Evolutionary conservation across 768 basidiomycete genomes (phyloP), one percentile per base, ranked within the genome.

Genomic region (Neoboletus magnificus): DNA sequence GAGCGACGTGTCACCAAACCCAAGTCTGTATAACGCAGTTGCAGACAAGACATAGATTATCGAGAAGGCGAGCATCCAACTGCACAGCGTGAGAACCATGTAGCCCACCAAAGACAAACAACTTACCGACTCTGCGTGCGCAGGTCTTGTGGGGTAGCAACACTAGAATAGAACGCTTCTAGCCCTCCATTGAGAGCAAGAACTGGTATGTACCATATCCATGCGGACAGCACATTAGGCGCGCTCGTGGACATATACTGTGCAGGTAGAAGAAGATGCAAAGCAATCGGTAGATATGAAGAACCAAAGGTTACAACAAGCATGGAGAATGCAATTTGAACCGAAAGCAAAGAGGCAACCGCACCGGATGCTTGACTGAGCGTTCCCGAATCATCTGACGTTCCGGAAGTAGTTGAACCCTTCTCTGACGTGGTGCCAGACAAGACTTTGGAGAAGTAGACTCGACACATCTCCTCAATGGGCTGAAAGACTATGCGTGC

Each of bases 401-500:
- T 54, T 32, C 22, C 20, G 18, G 41, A 44, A 8, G 48, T 49
- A 8, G 49, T 22, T 5, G 48, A 39, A 20, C 25, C 44, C 27
- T 59, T 44, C 45, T 58, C 56, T 47, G 48, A 52, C 20, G n/a
- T 41, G 33, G 59, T 58, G 10, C 62, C 66, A 54, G 69, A 82
- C 57, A 75, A 77, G 55, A 76, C 79, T 50, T 77, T 86, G 2
- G 96, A 94, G 72, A 97, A 98, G 72, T 87, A 93, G 4, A 98
- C 78, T 1, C 95, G 85, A 2, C 88, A 82, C 1, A 91, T 88
- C 72, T 99, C 97, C 71, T 99, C 97, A 25, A 98, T 82, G 0
- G 97, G 97, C 62, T 98, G 96, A 67, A 98, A 96, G 25, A 95
- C 66, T 55, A 98, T 89, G 18, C 97, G 86, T 6, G 94, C 96